phyloP scores from a whole-genome alignment of 2,329 filamentous ascomycete species.

The Pochonia chlamydosporia region DNA sequence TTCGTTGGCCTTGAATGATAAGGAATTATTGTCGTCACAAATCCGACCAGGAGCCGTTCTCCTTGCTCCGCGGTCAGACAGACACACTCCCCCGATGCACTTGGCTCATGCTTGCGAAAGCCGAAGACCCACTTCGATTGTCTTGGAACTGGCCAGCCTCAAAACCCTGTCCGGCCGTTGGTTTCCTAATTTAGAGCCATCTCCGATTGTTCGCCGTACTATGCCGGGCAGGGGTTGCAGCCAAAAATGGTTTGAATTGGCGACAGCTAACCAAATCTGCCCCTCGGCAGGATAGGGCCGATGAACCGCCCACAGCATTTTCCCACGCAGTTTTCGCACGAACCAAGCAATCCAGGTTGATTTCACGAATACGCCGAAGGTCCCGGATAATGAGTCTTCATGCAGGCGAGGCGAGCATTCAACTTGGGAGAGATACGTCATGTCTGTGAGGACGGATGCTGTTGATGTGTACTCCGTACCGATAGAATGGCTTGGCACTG shows the following conservation, averaged over 20 bases:
- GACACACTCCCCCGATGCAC: neutral
- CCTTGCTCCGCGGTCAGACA: neutral
- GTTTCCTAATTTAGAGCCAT: constrained; percentile 15
- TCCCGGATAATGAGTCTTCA: neutral
- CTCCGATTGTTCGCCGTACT: constrained; percentile 10
- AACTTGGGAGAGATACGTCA: neutral
- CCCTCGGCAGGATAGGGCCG: neutral
- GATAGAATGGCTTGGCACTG: no score
- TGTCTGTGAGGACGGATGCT: neutral
- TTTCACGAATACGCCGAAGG: no score
- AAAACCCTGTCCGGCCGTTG: constrained; percentile 6
- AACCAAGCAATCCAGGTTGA: no score
- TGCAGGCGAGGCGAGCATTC: neutral
- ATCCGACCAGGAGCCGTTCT: no score
- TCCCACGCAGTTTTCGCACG: no score
- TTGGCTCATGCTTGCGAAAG: constrained; percentile 1
- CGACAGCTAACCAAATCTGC: neutral
- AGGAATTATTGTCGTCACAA: neutral
- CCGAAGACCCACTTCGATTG: constrained; percentile 1
- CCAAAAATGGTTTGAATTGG: constrained; percentile 8
- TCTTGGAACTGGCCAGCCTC: neutral
- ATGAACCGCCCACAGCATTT: neutral
- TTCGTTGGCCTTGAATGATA: neutral
- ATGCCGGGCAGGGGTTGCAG: neutral
- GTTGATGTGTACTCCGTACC: neutral